These are phyloP conservation scores for Talaromyces piceae DNA, from an alignment of 2,329 filamentous ascomycete species.

Conservation along the genomic window DNA sequence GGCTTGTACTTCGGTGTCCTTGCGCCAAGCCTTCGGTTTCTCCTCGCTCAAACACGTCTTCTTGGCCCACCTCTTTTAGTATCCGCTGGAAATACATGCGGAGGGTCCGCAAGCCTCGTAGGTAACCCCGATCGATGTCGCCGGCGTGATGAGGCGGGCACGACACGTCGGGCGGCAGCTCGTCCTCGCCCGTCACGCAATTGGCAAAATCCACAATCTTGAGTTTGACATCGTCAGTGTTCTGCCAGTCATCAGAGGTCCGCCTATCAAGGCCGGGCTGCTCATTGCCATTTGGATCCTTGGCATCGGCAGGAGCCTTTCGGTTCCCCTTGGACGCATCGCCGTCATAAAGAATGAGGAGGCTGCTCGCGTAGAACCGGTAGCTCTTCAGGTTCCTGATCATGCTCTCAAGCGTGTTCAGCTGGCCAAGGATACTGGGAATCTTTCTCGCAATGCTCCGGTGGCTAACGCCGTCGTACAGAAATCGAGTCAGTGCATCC, in stretches of 20 bases:
- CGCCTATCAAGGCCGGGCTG: slow-evolving; percentile 28
- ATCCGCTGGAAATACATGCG: slow-evolving; percentile 81
- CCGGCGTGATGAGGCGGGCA: slow-evolving; percentile 78
- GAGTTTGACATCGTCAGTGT: slow-evolving; percentile 55
- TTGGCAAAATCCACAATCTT: slow-evolving; percentile 99
- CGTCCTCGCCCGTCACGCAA: slow-evolving; percentile 81
- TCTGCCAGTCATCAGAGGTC: slow-evolving; percentile 28
- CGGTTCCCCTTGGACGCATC: slow-evolving; percentile 34
- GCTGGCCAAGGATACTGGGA: slow-evolving; percentile 75
- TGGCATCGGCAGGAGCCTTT: slow-evolving; percentile 17
- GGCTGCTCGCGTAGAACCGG: slow-evolving; percentile 88
- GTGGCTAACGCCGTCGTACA: slow-evolving; percentile 81
- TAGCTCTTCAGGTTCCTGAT: slow-evolving; percentile 74
- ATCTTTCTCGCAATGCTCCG: slow-evolving; percentile 78
- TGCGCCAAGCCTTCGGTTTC: slow-evolving; percentile 36
- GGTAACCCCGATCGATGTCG: slow-evolving; percentile 79
- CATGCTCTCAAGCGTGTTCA: slow-evolving; percentile 74
- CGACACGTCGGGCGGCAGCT: slow-evolving; percentile 46
- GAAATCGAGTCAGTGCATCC: slow-evolving; percentile 75
- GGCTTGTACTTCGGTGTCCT: slow-evolving; percentile 25
- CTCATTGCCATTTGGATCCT: slow-evolving; percentile 14
- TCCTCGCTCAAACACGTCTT: slow-evolving; percentile 38
- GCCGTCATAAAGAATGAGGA: slow-evolving; percentile 96
- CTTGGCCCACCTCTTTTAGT: slow-evolving; percentile 60
- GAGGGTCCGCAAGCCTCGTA: slow-evolving; percentile 73